These are phyloP conservation scores for Plasmodium fragile DNA, from an alignment of 169 alveolate species.

Conservation along the genomic window DNA sequence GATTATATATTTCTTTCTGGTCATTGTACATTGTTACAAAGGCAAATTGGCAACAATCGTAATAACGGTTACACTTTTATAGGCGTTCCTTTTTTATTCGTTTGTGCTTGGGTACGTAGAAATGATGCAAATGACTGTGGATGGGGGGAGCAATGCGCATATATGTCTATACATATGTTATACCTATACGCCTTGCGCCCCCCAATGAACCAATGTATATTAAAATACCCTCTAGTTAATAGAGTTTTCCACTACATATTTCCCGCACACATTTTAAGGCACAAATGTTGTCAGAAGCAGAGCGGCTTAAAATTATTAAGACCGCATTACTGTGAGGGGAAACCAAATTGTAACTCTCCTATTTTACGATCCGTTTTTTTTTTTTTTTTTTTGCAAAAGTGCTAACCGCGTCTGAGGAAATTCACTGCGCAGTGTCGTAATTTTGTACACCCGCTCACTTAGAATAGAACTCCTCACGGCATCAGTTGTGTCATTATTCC, in stretches of 20 bases:
- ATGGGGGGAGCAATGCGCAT: background rate
- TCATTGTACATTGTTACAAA: background rate
- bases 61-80: background rate
- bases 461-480: background rate
- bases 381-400: background rate
- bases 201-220: background rate
- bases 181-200: background rate
- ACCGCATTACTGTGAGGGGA: background rate
- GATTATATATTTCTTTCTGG: background rate
- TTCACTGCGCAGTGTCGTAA: background rate
- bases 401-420: background rate
- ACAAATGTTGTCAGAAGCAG: background rate
- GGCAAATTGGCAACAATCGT: background rate
- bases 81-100: background rate
- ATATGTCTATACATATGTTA: background rate
- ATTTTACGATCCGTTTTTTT: background rate
- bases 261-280: background rate
- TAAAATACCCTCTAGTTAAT: background rate
- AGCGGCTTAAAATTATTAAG: background rate
- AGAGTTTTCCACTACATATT: background rate
- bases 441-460: background rate
- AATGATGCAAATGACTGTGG: background rate
- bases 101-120: background rate
- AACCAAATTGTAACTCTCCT: background rate
- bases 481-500: background rate